These are phyloP conservation scores for Periconia sp. DNA, from an alignment of 2,329 filamentous ascomycete genomes.

Conservation along the genomic window DNA sequence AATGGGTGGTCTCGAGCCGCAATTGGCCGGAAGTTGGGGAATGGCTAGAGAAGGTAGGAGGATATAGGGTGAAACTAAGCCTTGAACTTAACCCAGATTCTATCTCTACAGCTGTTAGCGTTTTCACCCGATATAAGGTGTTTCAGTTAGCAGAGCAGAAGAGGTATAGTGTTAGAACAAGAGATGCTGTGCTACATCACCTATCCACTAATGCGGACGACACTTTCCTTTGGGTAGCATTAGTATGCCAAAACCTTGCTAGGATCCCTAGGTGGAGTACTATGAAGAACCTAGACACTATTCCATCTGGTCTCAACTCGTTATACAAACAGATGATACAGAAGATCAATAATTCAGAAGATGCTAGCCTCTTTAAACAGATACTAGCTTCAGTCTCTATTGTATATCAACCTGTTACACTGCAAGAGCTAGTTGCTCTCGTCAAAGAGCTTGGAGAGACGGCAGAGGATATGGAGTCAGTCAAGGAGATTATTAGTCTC, in stretches of 20 bases:
- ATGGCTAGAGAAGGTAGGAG: slow-evolving; percentile 19
- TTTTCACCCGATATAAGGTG: too few species aligned
- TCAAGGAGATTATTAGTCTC: slow-evolving; percentile 33
- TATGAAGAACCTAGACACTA: not conserved
- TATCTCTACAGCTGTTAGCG: not conserved
- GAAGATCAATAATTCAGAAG: not conserved
- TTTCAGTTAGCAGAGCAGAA: too few species aligned
- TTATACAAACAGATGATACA: not conserved
- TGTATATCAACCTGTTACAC: too few species aligned
- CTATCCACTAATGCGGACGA: too few species aligned
- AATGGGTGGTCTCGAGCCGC: too few species aligned
- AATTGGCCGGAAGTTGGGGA: slow-evolving; percentile 47
- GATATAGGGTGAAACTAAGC: slow-evolving; percentile 27
- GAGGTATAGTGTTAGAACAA: too few species aligned
- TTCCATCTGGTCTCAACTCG: not conserved
- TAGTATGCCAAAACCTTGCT: too few species aligned
- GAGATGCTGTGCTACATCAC: not conserved
- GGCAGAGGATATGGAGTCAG: slow-evolving; percentile 9
- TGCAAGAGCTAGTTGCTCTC: too few species aligned
- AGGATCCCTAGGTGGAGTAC: too few species aligned
- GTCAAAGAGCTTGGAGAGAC: not conserved
- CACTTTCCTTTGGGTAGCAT: too few species aligned
- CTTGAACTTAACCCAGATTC: slow-evolving; percentile 23
- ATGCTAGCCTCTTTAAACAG: not conserved
- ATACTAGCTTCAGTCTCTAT: not conserved